Percentiles rank a stretch among this genome's conserved stretches.
Evolutionary conservation across 192 early-diverging fungal genomes (phyloP).

Genomic region (Coemansia sp.): DNA sequence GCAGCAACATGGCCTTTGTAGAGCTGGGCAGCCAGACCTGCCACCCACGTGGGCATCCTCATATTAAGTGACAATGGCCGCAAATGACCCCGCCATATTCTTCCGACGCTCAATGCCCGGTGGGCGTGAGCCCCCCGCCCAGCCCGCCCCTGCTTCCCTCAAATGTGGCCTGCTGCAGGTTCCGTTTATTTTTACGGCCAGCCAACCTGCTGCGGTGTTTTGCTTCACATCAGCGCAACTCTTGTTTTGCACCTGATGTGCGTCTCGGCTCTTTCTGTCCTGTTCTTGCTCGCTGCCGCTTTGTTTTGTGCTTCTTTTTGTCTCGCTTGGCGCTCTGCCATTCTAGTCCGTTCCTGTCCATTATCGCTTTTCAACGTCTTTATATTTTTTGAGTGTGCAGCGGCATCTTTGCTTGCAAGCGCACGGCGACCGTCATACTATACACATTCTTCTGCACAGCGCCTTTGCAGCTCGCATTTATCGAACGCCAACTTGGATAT

Average conservation of each 20-base stretch:
- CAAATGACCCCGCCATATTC: neutral
- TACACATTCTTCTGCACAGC: slow-evolving; percentile 9
- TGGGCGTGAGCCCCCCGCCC: neutral
- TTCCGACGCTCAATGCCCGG: slow-evolving; percentile 3
- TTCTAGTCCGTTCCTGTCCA: neutral
- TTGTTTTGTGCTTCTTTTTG: neutral
- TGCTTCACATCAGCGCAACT: slow-evolving; percentile 3
- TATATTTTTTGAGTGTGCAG: neutral
- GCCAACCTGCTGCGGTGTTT: slow-evolving; percentile 3
- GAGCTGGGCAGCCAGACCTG: no score
- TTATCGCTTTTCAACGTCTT: neutral
- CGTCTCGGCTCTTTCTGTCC: neutral
- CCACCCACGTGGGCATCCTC: neutral
- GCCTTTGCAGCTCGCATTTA: slow-evolving; percentile 18
- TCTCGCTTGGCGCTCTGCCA: slow-evolving; percentile 3
- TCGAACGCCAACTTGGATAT: slow-evolving; percentile 15
- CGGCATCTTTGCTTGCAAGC: slow-evolving; percentile 1
- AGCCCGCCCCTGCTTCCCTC: neutral
- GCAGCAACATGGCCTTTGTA: no score
- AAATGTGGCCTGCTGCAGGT: neutral
- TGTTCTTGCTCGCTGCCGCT: neutral
- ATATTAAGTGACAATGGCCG: slow-evolving; percentile 8
- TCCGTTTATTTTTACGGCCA: slow-evolving; percentile 8
- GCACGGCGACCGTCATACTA: neutral
- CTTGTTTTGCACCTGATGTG: slow-evolving; percentile 3